phyloP scores from a whole-genome alignment of 495 filamentous ascomycete genomes.

The Venustampulla echinocandica region DNA sequence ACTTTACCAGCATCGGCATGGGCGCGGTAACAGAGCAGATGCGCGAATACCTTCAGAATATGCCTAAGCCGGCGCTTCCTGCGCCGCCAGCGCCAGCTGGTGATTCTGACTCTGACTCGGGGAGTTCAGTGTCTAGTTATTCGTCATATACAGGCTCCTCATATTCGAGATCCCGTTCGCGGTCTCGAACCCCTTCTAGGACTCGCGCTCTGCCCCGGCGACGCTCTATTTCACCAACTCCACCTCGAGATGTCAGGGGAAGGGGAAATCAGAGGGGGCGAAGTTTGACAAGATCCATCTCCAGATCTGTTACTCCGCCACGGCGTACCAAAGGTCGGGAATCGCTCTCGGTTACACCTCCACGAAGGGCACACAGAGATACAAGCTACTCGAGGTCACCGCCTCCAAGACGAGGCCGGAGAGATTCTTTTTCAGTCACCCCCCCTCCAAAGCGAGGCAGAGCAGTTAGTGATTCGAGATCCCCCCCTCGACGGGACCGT shows the following conservation, averaged over 20 bases:
- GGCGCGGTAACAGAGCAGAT: slow-evolving; percentile 90
- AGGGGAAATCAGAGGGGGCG: slow-evolving; percentile 15
- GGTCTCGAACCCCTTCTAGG: slow-evolving; percentile 18
- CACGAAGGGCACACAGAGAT: slow-evolving; percentile 25
- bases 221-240: slow-evolving; percentile 31
- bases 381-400: slow-evolving; percentile 14
- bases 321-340: slow-evolving; percentile 4
- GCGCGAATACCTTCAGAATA: slow-evolving; percentile 80
- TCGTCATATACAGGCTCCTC: slow-evolving; percentile 42
- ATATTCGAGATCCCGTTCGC: slow-evolving; percentile 28
- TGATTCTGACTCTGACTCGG: slow-evolving; percentile 53
- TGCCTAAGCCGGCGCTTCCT: slow-evolving; percentile 66
- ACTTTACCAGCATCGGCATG: slow-evolving; percentile 96
- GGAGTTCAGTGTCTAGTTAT: slow-evolving; percentile 60
- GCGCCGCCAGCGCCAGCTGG: slow-evolving; percentile 48
- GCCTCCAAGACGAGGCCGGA: background rate
- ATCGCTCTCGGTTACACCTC: slow-evolving; percentile 20
- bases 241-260: slow-evolving; percentile 17
- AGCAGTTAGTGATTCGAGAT: slow-evolving; percentile 14
- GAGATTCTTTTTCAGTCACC: slow-evolving; percentile 3
- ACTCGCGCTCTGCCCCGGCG: slow-evolving; percentile 33
- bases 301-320: slow-evolving; percentile 23
- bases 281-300: slow-evolving; percentile 29
- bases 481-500: slow-evolving; percentile 12
- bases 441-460: slow-evolving; percentile 6